Conservation (phyloP, 2,329 filamentous ascomycete genomes). For the Neonectria sp. region DNA sequence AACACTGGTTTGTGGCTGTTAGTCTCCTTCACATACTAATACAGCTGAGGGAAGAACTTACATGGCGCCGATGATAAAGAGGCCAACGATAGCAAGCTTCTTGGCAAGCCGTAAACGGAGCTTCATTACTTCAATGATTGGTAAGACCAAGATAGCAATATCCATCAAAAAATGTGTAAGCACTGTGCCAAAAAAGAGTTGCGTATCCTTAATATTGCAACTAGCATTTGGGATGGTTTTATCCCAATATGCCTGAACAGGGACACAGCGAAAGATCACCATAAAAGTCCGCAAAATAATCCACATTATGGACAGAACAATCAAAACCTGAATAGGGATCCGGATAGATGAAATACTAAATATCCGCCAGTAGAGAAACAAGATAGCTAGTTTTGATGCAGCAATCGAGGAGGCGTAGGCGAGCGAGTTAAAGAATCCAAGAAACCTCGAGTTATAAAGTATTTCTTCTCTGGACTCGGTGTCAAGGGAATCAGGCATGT, state of each 20-base stretch:
- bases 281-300: conserved; percentile 51
- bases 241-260: conserved; percentile 54
- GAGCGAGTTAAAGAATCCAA: conserved; percentile 37
- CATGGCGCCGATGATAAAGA: conserved; percentile 49
- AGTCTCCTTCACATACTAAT: neutral
- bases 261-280: conserved; percentile 53
- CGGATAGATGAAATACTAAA: conserved; percentile 48
- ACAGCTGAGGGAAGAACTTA: conserved; percentile 26
- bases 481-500: conserved; percentile 28
- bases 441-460: conserved; percentile 29
- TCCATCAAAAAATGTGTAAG: conserved; percentile 51
- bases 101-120: conserved; percentile 42
- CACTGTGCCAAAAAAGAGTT: conserved; percentile 53
- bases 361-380: conserved; percentile 51
- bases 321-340: conserved; percentile 46
- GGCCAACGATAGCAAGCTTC: conserved; percentile 43
- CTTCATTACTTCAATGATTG: conserved; percentile 47
- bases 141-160: conserved; percentile 47
- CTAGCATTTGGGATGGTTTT: conserved; percentile 42
- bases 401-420: conserved; percentile 49
- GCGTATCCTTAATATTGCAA: conserved; percentile 51
- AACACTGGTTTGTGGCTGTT: conserved; percentile 19
- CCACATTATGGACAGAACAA: conserved; percentile 45
- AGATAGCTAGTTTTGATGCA: conserved; percentile 47
- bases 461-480: conserved; percentile 34